Percentiles rank a stretch among this genome's conserved stretches.
These are phyloP conservation scores for Rubia occidens DNA, from an alignment of 305 asterid genomes.

Conservation along the genomic window DNA sequence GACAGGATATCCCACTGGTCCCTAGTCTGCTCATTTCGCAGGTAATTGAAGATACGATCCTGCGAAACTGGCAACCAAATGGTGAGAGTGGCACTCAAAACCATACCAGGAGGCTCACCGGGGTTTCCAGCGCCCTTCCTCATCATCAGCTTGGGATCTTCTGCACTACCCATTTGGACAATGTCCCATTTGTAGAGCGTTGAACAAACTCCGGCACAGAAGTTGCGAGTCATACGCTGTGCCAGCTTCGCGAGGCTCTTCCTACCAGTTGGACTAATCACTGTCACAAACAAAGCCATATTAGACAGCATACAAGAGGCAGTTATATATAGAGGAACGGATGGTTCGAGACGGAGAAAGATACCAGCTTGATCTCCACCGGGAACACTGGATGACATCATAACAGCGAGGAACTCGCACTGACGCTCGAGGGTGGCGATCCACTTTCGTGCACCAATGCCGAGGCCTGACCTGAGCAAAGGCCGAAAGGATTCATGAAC, in stretches of 20 bases:
- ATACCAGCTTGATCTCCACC: conserved; percentile 49
- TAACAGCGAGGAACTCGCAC: conserved; percentile 39
- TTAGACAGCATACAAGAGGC: neutral
- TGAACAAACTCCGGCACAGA: conserved; percentile 52
- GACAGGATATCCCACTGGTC: conserved; percentile 70
- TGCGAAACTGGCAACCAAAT: conserved; percentile 59
- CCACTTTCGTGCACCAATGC: conserved; percentile 78
- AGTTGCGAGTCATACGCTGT: conserved; percentile 62
- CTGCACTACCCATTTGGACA: conserved; percentile 35
- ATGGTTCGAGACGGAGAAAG: neutral
- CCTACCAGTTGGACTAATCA: conserved; percentile 37
- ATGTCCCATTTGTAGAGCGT: conserved; percentile 62
- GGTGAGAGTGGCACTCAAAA: conserved; percentile 61
- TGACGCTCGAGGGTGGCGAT: conserved; percentile 53
- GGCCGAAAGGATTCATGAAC: conserved; percentile 50
- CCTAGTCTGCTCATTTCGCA: conserved; percentile 49
- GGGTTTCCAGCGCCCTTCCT: conserved; percentile 47
- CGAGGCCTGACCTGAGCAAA: conserved; percentile 55
- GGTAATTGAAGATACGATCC: conserved; percentile 42
- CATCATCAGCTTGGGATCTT: conserved; percentile 45
- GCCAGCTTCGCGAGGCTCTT: conserved; percentile 59
- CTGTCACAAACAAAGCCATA: conserved; percentile 24
- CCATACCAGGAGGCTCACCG: conserved; percentile 65
- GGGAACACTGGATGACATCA: conserved; percentile 39
- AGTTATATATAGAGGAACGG: neutral